Evolutionary conservation across 2,329 filamentous ascomycete genomes (phyloP), one percentile per base, ranked within the genome.

Genomic region (Mycosphaerella arachidis): DNA sequence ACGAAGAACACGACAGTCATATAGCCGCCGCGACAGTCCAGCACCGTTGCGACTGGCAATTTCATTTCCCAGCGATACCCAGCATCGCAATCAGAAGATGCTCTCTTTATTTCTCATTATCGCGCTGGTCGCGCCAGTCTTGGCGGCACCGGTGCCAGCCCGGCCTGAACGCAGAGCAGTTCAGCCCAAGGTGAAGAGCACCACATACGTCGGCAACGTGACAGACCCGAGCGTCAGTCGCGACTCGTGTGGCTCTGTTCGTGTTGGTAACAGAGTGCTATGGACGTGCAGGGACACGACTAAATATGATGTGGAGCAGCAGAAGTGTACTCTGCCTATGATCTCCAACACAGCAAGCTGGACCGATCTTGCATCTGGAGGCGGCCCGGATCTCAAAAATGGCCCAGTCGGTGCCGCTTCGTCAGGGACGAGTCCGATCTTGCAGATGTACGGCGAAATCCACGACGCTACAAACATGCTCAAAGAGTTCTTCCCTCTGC

Each of bases 241-340:
- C 52, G 67, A 69, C 59, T 68, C 66, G 4, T 69, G 67, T 51
- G 66, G 61, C 13, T 68, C 66, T 1, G 46, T 53, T 20, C 59
- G 59, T 2, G 56, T 69, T 4, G 56, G 57, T 33, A 55, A 58
- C 13, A 59, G 67, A 57, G 59, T 62, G 24, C 57, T 68, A 8
- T 68, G 67, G 67, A 69, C 67, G 24, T 69, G 67, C 58, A 59
- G 67, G 57, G 67, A 69, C 29, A 69, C 66, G 12, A 56, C 59
- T 37, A 43, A 46, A 4, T 67, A 64, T 43, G 53, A 64, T 16
- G 37, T 13, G 35, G 33, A 51, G 53, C 31, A 58, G 16, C 16
- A 55, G 13, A 35, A 62, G 29, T 48, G 53, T 46, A 58, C 48
- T 20, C 33, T 62, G 2, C 62, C 66, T 3, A 57, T 68, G 10